Evolutionary conservation across 1,284 basidiomycete genomes (phyloP), one percentile per base, ranked within the genome.

Genomic region (Apiotrichum montevideense): DNA sequence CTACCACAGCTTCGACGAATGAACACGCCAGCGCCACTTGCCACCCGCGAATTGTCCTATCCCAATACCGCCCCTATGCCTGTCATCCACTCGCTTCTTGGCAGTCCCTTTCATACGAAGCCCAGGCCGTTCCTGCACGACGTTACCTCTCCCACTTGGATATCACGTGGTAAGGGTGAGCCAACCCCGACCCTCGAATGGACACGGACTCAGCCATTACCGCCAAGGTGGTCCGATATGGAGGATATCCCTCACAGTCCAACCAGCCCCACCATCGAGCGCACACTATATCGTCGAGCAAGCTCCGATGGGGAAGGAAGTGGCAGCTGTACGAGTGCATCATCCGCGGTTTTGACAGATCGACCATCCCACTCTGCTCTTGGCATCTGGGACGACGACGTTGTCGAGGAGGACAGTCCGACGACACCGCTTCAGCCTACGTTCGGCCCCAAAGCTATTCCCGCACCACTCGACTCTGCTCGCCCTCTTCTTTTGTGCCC

Each of bases 61-160:
- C 68, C 71, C 1, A 60, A 65, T n/a, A 71, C 67, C 0, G 69
- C 66, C 2, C 67, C 71, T 15, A 60, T 71, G 21, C 70, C 70
- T 0, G 62, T 64, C 2, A 56, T 66, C 13, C 56, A 69, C n/a
- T 63, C 68, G 15, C 66, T 72, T 29, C 66, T 72, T 3, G 71
- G 71, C 15, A 69, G 68, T 46, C 72, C 72, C 10, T 74, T 74
- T 58, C 62, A 57, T 42, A 55, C 58, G 42, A 66, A 66, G 45
- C 59, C 56, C 4, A 45, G 65, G 33, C 66, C 63, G 7, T 44
- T 39, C 44, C 33, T 42, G 29, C 45, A 46, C 35, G 56, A 54
- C 44, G 29, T 42, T 9, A 35, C 15, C 3, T 50, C 54, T 4
- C 54, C 54, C 3, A 44, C 54, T 6, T 55, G 54, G 47, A 43